Base-by-base conservation (phyloP, 257 asterid species). In the Nyctanthes arbortristis region DNA sequence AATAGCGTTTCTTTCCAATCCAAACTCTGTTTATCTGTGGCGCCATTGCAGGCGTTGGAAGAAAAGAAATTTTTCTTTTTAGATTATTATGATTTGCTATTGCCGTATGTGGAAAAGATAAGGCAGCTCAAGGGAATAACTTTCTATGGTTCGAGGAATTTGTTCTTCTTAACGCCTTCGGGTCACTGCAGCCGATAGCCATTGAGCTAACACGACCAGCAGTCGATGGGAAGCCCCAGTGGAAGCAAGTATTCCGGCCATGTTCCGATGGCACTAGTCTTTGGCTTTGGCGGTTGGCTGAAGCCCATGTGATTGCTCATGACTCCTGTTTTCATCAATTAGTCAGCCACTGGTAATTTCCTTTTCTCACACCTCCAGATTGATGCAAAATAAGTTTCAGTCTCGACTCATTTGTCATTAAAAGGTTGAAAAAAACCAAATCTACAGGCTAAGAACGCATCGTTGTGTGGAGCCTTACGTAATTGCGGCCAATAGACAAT, bases 231-330 rank as follows among this genome's bases (percentile, higher is more conserved):
- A 86, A 86, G 74, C 93, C 91, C 3, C 87, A 80, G n/a, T 90
- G 95, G 96, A 86, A 71, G 67, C 35, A 79, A 31, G 91, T 85
- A 10, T 90, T 35, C 66, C 8, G 5, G 24, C 87, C 80, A 4
- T 13, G 65, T 39, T 79, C 90, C 87, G 75, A 80, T 10, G 76
- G 97, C 57, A 88, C 96, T 13, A 78, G 82, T 47, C 20, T 75
- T 29, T 92, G 98, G 96, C 65, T 92, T 3, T 92, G 97, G 97
- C 81, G 83, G 73, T 39, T 90, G 12, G 98, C 98, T 27, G 88
- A 84, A 73, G 65, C 84, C 65, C 97, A 90, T 55, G 86, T 81
- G 7, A 84, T 85, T 18, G 87, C 97, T 37, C 96, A 90, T 70
- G 98, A 92, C 72, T 73, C 97, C 0, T 93, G 91, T 22, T 66